A percentile compares a stretch with the other conserved stretches of the same genome.
These are phyloP conservation scores for Diaporthe sp. DNA, from an alignment of 2,329 filamentous ascomycete genomes.

Conservation along the genomic window DNA sequence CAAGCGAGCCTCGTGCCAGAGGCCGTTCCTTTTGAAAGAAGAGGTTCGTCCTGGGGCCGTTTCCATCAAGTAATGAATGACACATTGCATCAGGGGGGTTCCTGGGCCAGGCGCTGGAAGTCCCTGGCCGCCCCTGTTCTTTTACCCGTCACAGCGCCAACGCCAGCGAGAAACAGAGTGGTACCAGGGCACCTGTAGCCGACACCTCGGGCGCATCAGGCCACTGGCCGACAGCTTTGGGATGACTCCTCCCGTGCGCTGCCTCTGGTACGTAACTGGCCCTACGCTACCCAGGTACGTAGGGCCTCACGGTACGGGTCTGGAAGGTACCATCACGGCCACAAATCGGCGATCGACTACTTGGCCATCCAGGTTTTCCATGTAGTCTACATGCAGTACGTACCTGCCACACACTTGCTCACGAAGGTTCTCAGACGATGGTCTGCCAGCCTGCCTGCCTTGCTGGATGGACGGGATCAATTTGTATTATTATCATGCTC, in stretches of 20 bases:
- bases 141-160: constrained; percentile 19
- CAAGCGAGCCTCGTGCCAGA: constrained; percentile 33
- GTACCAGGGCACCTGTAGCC: neutral
- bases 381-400: constrained; percentile 30
- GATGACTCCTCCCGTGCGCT: constrained; percentile 34
- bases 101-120: neutral
- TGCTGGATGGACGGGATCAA: neutral
- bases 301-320: constrained; percentile 5
- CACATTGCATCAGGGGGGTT: constrained; percentile 40
- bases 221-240: constrained; percentile 38
- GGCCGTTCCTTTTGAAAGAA: constrained; percentile 40
- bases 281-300: no score
- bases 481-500: neutral
- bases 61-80: constrained; percentile 45
- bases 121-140: constrained; percentile 6
- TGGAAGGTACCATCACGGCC: neutral
- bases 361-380: neutral
- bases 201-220: constrained; percentile 34
- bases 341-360: neutral
- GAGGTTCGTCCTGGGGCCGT: constrained; percentile 33
- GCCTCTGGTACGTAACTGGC: no score
- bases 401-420: neutral
- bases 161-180: neutral
- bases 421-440: constrained; percentile 11
- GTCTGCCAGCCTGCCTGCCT: constrained; percentile 6